A percentile compares a stretch with the other conserved stretches of the same genome.
Evolutionary conservation across 192 early-diverging fungal species (phyloP).

Genomic region (Helicostylum pulchrum): DNA sequence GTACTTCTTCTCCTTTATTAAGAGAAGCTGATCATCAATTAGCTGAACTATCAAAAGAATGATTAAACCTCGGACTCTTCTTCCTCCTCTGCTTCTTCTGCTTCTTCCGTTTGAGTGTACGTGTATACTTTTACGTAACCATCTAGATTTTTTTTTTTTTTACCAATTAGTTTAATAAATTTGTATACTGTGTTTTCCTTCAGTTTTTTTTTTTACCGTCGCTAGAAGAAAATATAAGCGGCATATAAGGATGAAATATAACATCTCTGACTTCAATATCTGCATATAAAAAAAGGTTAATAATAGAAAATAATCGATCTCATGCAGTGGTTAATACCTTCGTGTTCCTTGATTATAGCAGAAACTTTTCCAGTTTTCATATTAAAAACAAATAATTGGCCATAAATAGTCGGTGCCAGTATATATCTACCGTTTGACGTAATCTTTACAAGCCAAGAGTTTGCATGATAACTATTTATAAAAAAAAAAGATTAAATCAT

Average conservation of each 20-base stretch:
- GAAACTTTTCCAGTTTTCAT: constrained; percentile 73
- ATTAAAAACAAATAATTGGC: constrained; percentile 84
- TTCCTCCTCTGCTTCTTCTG: not conserved
- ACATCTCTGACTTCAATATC: constrained; percentile 91
- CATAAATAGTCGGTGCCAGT: constrained; percentile 83
- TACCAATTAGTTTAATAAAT: too few relatives aligned
- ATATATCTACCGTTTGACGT: constrained; percentile 85
- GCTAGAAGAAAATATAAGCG: constrained; percentile 77
- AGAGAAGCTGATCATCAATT: too few relatives aligned
- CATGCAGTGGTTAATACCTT: constrained; percentile 53
- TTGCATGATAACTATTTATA: constrained; percentile 66
- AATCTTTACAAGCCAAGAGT: constrained; percentile 93
- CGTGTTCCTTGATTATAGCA: constrained; percentile 81
- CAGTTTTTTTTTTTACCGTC: constrained; percentile 58
- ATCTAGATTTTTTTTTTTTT: constrained; percentile 39
- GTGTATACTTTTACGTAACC: constrained; percentile 67
- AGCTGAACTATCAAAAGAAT: too few relatives aligned
- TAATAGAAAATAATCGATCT: too few relatives aligned
- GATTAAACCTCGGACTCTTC: too few relatives aligned
- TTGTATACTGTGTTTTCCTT: too few relatives aligned
- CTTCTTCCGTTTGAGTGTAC: too few relatives aligned
- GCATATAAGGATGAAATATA: constrained; percentile 83
- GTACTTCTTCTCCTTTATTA: too few relatives aligned
- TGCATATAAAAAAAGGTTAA: too few relatives aligned
- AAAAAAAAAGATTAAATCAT: constrained; percentile 7